Evolutionary conservation across 2,329 filamentous ascomycete species (phyloP).

Genomic region (Ampelomyces quisqualis): DNA sequence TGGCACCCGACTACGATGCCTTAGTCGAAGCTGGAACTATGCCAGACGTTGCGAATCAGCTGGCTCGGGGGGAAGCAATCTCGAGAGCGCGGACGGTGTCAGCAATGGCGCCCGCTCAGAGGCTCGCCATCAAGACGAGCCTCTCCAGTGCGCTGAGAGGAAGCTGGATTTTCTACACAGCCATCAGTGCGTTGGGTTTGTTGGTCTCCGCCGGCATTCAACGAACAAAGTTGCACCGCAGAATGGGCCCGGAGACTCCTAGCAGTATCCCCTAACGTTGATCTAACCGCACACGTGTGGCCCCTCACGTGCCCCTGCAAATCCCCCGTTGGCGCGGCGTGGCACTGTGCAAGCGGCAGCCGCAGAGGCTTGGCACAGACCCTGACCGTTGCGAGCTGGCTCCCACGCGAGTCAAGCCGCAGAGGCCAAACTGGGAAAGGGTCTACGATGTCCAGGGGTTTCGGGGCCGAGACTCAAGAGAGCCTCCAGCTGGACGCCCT

Average conservation of each 20-base stretch:
- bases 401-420: not conserved
- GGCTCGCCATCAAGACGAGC: conserved; percentile 42
- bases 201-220: conserved; percentile 38
- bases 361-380: conserved; percentile 2
- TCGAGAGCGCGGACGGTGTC: conserved; percentile 29
- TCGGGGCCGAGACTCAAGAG: too few relatives aligned
- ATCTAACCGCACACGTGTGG: not conserved
- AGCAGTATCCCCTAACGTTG: conserved; percentile 2
- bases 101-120: conserved; percentile 32
- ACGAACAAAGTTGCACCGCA: conserved; percentile 28
- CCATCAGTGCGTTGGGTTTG: conserved; percentile 42
- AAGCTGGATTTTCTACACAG: conserved; percentile 55
- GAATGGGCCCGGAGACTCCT: too few relatives aligned
- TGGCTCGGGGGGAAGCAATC: conserved; percentile 37
- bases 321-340: conserved; percentile 2
- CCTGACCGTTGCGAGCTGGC: not conserved
- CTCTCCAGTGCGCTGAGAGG: conserved; percentile 49
- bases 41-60: conserved; percentile 18
- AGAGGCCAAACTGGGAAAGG: not conserved
- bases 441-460: conserved; percentile 4
- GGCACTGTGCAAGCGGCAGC: conserved; percentile 3
- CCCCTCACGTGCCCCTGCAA: conserved; percentile 2
- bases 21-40: conserved; percentile 26
- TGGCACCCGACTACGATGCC: conserved; percentile 50
- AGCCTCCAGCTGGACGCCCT: too few relatives aligned